Conservation (phyloP, 495 filamentous ascomycete genomes). For the Trichoderma gamsii region DNA sequence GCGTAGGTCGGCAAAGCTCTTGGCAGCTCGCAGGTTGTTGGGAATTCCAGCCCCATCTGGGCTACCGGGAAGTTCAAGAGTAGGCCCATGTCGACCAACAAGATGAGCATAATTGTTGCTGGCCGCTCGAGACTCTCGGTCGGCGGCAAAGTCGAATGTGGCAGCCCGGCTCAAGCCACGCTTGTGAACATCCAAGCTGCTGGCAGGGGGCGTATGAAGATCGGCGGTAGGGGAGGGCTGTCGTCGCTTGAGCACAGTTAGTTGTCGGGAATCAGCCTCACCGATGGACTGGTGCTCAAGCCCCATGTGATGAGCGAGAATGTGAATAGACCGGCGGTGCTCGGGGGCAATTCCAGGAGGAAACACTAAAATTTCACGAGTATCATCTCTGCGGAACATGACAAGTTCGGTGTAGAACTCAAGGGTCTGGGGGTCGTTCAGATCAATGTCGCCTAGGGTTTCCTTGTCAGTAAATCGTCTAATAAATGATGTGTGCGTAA, state of each 20-base stretch:
- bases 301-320: constrained; percentile 89
- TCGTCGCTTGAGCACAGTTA: constrained; percentile 74
- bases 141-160: constrained; percentile 85
- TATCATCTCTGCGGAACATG: constrained; percentile 74
- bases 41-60: constrained; percentile 54
- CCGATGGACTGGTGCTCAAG: constrained; percentile 85
- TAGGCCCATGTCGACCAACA: constrained; percentile 67
- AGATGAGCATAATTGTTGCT: constrained; percentile 64
- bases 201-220: constrained; percentile 54
- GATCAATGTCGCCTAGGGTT: constrained; percentile 61
- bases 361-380: constrained; percentile 76
- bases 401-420: constrained; percentile 83
- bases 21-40: constrained; percentile 83
- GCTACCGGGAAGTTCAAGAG: constrained; percentile 79
- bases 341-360: constrained; percentile 70
- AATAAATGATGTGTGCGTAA: background rate
- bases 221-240: constrained; percentile 26
- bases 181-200: constrained; percentile 65
- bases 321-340: constrained; percentile 85
- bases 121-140: constrained; percentile 62
- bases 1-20: constrained; percentile 92
- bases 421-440: constrained; percentile 86
- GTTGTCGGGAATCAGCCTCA: constrained; percentile 74
- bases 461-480: background rate
- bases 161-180: constrained; percentile 86